Evolutionary conservation across 129 eudicot species (phyloP).

Genomic region (Flaveria trinervia): DNA sequence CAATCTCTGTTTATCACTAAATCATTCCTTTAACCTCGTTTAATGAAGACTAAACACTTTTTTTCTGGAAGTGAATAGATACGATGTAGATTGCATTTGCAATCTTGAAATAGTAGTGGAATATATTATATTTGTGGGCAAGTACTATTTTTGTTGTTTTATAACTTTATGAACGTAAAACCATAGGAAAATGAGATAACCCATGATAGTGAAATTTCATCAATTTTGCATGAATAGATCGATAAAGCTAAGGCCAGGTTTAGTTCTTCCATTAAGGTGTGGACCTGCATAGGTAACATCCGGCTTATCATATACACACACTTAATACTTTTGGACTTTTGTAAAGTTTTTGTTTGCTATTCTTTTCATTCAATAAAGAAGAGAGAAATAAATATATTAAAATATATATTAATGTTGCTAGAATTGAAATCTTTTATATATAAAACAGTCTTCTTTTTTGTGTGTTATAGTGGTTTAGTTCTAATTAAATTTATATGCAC

Average conservation of each 20-base stretch:
- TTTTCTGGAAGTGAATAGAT: neutral
- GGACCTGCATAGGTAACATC: no score
- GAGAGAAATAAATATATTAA: no score
- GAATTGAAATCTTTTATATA: no score
- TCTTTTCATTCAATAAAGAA: no score
- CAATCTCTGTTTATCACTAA: neutral
- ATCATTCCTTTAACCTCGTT: neutral
- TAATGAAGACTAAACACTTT: neutral
- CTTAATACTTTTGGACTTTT: no score
- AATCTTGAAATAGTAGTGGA: constrained; percentile 28
- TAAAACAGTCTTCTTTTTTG: no score
- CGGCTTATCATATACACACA: no score
- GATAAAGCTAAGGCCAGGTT: constrained; percentile 4
- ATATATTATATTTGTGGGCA: constrained; percentile 29
- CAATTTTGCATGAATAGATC: neutral
- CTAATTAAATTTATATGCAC: no score
- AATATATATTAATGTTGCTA: no score
- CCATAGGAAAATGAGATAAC: constrained; percentile 7
- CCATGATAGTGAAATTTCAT: neutral
- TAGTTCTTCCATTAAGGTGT: neutral
- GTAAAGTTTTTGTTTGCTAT: no score
- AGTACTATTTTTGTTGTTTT: constrained; percentile 25
- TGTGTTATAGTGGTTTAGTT: no score
- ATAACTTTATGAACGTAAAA: constrained; percentile 1
- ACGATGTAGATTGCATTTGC: constrained; percentile 13